Evolutionary conservation across 2,329 filamentous ascomycete species (phyloP).

Genomic region (Mariannaea elegans): DNA sequence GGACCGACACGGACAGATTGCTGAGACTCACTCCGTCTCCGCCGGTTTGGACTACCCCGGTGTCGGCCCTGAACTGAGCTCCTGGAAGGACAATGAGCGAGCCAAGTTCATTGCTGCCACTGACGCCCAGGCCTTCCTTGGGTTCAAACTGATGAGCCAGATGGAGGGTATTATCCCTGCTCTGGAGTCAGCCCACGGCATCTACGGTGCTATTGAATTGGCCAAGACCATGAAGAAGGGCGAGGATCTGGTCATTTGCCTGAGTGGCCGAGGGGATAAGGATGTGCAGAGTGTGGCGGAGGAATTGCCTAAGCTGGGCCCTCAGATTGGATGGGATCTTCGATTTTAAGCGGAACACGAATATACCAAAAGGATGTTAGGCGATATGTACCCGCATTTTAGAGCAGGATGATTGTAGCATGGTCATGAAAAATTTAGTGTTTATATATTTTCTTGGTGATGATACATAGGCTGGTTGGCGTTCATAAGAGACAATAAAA

Average conservation of each 20-base stretch:
- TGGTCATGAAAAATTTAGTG: constrained; percentile 25
- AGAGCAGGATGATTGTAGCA: constrained; percentile 24
- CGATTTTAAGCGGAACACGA: constrained; percentile 59
- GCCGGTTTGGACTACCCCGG: constrained; percentile 97
- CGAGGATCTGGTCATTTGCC: constrained; percentile 90
- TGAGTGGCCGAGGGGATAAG: constrained; percentile 95
- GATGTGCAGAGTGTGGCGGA: constrained; percentile 98
- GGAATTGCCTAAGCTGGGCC: constrained; percentile 87
- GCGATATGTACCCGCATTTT: neutral
- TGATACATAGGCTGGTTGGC: constrained; percentile 36
- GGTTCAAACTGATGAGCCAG: constrained; percentile 85
- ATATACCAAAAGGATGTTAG: neutral
- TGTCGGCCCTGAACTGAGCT: constrained; percentile 89
- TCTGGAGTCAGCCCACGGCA: constrained; percentile 90
- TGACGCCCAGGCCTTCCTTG: constrained; percentile 87
- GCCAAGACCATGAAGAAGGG: constrained; percentile 92
- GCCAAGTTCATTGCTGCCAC: constrained; percentile 92
- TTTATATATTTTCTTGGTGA: constrained; percentile 30
- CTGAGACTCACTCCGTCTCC: constrained; percentile 94
- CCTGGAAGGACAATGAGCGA: constrained; percentile 90
- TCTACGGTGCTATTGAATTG: constrained; percentile 87
- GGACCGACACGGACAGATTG: constrained; percentile 90
- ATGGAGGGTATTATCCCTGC: constrained; percentile 97
- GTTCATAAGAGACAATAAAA: constrained; percentile 34
- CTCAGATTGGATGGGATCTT: constrained; percentile 81